A percentile compares a stretch with the other conserved stretches of the same genome.
Evolutionary conservation across 495 filamentous ascomycete species (phyloP).

Genomic region (Neurospora sp.): DNA sequence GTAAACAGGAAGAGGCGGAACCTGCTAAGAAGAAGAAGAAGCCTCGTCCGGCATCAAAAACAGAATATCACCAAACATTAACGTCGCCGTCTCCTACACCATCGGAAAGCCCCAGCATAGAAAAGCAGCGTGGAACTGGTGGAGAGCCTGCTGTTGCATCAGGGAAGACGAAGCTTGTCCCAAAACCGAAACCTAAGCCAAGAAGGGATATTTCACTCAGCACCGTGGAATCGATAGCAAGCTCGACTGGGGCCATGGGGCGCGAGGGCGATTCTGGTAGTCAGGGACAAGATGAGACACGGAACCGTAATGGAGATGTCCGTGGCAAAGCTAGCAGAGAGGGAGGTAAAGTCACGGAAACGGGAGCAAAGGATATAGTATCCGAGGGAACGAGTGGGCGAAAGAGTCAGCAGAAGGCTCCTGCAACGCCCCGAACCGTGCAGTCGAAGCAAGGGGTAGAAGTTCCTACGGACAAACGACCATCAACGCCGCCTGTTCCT

Average conservation of each 20-base stretch:
- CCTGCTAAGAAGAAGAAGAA: slow-evolving; percentile 29
- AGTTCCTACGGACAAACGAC: background rate
- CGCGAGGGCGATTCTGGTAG: background rate
- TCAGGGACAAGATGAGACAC: background rate
- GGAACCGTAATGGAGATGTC: background rate
- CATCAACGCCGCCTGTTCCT: slow-evolving; percentile 1
- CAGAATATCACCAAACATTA: background rate
- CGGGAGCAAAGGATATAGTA: background rate
- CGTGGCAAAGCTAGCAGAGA: background rate
- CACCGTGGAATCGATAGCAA: background rate
- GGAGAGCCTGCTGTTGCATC: background rate
- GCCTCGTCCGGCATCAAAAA: background rate
- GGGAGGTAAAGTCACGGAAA: background rate
- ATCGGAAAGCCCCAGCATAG: background rate
- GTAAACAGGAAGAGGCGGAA: slow-evolving; percentile 17
- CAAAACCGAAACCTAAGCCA: slow-evolving; percentile 12
- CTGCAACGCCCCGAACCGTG: background rate
- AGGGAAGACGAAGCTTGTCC: slow-evolving; percentile 4
- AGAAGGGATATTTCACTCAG: background rate
- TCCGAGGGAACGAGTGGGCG: background rate
- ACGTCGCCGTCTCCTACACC: slow-evolving; percentile 2
- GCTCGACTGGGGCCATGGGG: background rate
- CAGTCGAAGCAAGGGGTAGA: background rate
- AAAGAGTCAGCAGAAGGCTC: background rate
- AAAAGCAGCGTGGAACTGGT: background rate